phyloP scores from a whole-genome alignment of 805 yeast species.

The Debaryomyces tyrocola region DNA sequence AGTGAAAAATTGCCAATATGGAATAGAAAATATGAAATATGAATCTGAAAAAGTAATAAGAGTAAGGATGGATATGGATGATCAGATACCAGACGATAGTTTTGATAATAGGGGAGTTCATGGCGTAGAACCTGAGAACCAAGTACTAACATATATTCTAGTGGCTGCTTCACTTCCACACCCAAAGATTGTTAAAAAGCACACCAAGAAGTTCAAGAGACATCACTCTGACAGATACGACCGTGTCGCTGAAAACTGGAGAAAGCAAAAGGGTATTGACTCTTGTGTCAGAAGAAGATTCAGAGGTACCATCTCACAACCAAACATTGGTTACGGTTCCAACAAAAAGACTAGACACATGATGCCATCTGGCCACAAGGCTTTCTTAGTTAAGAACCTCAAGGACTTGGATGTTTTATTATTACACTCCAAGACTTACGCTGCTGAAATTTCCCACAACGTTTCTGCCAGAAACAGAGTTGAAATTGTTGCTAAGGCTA shows the following conservation, averaged over 20 bases:
- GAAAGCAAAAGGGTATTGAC: constrained; percentile 99
- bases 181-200: constrained; percentile 99
- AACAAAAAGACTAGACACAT: constrained; percentile 97
- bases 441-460: constrained; percentile 99
- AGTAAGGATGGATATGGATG: too few species aligned
- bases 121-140: too few species aligned
- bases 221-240: constrained; percentile 99
- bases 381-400: constrained; percentile 88
- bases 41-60: too few species aligned
- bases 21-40: too few species aligned
- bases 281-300: constrained; percentile 99
- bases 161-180: constrained; percentile 97
- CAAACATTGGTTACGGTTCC: constrained; percentile 99
- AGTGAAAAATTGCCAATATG: too few species aligned
- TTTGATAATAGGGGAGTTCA: too few species aligned
- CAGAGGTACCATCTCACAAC: constrained; percentile 99
- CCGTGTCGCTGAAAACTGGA: constrained; percentile 99
- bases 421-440: constrained; percentile 97
- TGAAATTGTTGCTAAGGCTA: constrained; percentile 93
- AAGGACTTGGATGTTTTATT: constrained; percentile 92
- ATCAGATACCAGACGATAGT: too few species aligned
- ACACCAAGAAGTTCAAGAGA: constrained; percentile 98
- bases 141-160: constrained; percentile 26
- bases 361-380: constrained; percentile 98
- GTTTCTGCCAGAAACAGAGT: constrained; percentile 98